Percentiles rank a stretch among this genome's conserved stretches.
Conservation (phyloP, 2,329 filamentous ascomycete genomes). For the Sporothrix brunneoviolacea region DNA sequence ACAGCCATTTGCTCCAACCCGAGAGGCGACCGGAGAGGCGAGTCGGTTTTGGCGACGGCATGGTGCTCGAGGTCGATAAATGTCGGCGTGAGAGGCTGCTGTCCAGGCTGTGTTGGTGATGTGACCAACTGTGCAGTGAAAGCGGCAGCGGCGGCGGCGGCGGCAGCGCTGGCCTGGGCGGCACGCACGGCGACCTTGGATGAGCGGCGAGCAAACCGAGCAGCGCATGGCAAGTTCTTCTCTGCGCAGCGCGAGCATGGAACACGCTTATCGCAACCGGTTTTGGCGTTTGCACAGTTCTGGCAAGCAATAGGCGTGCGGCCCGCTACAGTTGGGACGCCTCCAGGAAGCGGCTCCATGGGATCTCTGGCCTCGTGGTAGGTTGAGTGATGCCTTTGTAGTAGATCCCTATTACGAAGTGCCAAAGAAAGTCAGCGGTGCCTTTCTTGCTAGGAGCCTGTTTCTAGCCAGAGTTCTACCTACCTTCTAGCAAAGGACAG, state of each 20-base stretch:
- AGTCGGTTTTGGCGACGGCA: conserved; percentile 13
- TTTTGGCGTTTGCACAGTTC: conserved; percentile 45
- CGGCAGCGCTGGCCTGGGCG: conserved; percentile 34
- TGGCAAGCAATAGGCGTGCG: conserved; percentile 42
- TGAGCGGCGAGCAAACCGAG: conserved; percentile 44
- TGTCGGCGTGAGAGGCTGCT: conserved; percentile 26
- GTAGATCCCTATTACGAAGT: conserved; percentile 35
- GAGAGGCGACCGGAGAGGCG: conserved; percentile 1
- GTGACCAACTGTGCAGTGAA: conserved; percentile 20
- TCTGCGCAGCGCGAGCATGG: conserved; percentile 44
- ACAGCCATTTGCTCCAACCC: conserved; percentile 13
- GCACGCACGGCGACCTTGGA: conserved; percentile 41
- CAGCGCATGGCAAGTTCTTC: conserved; percentile 41
- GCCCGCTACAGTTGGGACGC: conserved; percentile 36
- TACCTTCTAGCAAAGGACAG: conserved; percentile 45
- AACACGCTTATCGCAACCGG: conserved; percentile 43
- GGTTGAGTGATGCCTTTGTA: conserved; percentile 44
- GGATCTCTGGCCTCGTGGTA: conserved; percentile 45
- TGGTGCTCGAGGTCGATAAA: conserved; percentile 32
- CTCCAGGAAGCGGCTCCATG: conserved; percentile 37
- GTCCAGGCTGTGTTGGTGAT: conserved; percentile 20
- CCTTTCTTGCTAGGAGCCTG: background rate
- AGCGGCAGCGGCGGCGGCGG: conserved; percentile 24
- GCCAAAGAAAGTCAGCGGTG: conserved; percentile 12
- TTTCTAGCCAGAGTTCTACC: conserved; percentile 7